Conservation (phyloP, 139 green algal species). For the Micractinium conductrix region DNA sequence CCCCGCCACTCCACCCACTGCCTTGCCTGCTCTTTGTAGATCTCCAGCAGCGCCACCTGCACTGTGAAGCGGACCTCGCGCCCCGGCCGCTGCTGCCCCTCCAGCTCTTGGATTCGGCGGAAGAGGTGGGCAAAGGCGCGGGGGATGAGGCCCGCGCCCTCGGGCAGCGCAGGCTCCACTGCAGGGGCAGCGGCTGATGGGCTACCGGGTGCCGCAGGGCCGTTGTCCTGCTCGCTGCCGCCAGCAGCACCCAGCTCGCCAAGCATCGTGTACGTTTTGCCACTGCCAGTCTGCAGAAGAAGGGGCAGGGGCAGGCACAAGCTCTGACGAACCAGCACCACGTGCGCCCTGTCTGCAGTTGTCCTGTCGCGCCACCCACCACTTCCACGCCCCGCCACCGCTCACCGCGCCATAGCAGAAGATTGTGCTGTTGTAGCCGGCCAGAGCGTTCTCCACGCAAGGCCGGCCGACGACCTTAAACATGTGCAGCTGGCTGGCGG, state of each 20-base stretch:
- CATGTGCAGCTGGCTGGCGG: constrained; percentile 61
- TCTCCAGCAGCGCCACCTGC: constrained; percentile 76
- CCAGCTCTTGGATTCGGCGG: constrained; percentile 61
- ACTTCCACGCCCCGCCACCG: no score
- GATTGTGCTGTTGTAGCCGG: constrained; percentile 76
- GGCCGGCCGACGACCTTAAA: constrained; percentile 37
- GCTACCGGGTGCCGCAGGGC: no score
- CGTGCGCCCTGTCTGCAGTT: no score
- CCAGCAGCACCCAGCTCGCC: constrained; percentile 42
- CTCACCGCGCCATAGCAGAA: constrained; percentile 79
- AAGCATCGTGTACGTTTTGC: constrained; percentile 76
- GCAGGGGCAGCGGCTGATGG: no score
- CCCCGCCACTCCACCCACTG: neutral
- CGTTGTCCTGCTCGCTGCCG: neutral
- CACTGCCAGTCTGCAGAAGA: neutral
- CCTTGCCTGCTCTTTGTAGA: constrained; percentile 93
- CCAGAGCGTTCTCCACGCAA: constrained; percentile 43
- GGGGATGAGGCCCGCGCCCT: constrained; percentile 70
- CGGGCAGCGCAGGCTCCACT: constrained; percentile 24
- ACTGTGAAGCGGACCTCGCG: constrained; percentile 24
- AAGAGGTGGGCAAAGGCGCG: constrained; percentile 89
- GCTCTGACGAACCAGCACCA: no score
- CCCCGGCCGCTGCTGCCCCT: constrained; percentile 28
- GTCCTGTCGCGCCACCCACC: no score
- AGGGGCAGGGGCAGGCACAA: neutral